A percentile compares a stretch with the other conserved stretches of the same genome.
Evolutionary conservation across 106 monocot genomes (phyloP).

Genomic region (Gastrodia elata): DNA sequence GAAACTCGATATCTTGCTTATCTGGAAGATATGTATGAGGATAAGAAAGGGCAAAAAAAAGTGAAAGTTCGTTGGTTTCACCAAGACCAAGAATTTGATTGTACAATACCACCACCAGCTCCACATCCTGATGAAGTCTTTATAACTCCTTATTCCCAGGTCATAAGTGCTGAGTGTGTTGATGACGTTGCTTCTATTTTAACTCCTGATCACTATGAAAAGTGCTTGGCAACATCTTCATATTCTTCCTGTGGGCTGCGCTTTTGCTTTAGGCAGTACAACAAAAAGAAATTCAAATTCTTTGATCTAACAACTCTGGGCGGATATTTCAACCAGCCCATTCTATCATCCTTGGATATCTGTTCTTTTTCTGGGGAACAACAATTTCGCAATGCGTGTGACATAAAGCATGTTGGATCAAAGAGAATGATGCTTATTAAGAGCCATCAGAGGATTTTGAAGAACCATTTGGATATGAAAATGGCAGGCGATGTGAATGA

Average conservation of each 20-base stretch:
- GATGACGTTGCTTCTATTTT: constrained; percentile 81
- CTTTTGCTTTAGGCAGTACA: constrained; percentile 88
- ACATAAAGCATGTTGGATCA: constrained; percentile 19
- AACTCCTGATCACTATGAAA: constrained; percentile 79
- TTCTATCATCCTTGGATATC: constrained; percentile 42
- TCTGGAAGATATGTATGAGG: constrained; percentile 98
- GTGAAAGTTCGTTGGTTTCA: constrained; percentile 97
- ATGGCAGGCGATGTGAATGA: constrained; percentile 10
- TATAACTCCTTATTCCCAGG: constrained; percentile 79
- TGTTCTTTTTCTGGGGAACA: constrained; percentile 27
- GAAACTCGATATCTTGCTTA: constrained; percentile 82
- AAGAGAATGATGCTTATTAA: constrained; percentile 40
- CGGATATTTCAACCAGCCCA: constrained; percentile 78
- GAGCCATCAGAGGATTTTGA: constrained; percentile 19
- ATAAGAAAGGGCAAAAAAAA: constrained; percentile 94
- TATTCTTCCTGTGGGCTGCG: constrained; percentile 29
- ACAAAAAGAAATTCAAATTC: constrained; percentile 73
- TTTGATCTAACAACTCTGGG: constrained; percentile 69
- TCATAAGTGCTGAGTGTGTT: constrained; percentile 92
- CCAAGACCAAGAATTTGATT: constrained; percentile 70
- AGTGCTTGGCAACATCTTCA: constrained; percentile 41
- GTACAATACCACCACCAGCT: constrained; percentile 63
- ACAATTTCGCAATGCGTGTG: constrained; percentile 12
- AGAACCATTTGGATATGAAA: constrained; percentile 19
- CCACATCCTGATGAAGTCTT: constrained; percentile 88